Evolutionary conservation across 805 yeast genomes (phyloP), one percentile per base, ranked within the genome.

Genomic region (Wickerhamiella parazyma): DNA sequence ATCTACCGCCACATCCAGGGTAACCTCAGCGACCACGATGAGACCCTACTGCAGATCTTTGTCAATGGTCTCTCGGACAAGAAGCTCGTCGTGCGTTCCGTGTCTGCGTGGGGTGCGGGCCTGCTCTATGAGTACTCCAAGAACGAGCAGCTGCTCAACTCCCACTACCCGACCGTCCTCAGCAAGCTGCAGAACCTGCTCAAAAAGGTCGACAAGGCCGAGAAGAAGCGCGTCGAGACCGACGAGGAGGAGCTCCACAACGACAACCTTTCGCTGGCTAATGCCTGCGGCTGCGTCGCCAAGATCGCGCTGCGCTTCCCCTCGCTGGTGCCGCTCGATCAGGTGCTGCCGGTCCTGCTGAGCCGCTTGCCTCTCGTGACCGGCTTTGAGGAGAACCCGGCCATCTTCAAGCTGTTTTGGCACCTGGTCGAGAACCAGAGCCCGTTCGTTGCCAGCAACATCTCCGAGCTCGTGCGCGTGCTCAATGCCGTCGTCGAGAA

Each of bases 271-370:
- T 76, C 93, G 5, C 76, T 75, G 53, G 95, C 97, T 48, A 91
- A 91, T 62, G 95, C 95, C 4, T 80, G 91, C 62, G 98, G 98
- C 36, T 91, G 97, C 72, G 94, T 87, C 46, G 87, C 95, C 14
- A 77, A 98, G 65, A 71, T 91, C 82, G 73, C 82, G 11, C 67
- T 83, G 61, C 78, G 80, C 59, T 73, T 81, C 60, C 76, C 75
- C 55, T 65, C 64, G 31, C 50, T 53, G 14, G 76, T 87, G 52
- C 96, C 96, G 48, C 64, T 85, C 51, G 76, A 72, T 47, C 86
- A 76, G 45, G 74, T 89, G 35, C 67, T 81, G 18, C 93, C 94
- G 40, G 73, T 70, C 19, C 69, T 91, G 56, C 66, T 87, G 49
- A 65, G 70, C 41, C 89, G 81, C 55, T 71, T 91, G 57, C 98